Evolutionary conservation across 441 rosid genomes (phyloP), one percentile per base, ranked within the genome.

Genomic region (Croton setiger): DNA sequence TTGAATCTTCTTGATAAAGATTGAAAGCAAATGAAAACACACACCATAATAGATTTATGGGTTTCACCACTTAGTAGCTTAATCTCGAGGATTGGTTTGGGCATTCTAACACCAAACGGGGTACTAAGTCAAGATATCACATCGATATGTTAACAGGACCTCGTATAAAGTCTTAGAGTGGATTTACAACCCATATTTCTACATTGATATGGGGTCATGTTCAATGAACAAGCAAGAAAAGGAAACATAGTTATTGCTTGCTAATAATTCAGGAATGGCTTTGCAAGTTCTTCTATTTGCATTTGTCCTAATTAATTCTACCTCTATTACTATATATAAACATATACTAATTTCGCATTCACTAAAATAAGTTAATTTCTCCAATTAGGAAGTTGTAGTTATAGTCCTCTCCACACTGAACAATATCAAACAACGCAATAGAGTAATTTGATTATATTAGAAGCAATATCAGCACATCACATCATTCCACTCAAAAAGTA

Each of bases 1-100:
- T 36, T 65, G 52, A 82, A 64, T 15, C 27, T 60, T 44, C 43
- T 39, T n/a, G 44, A 39, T 10, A 39, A 37, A 41, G 43, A n/a
- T 41, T 21, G 51, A 39, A 5, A 39, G 48, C 8, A 60, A 36
- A 60, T 39, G 20, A 60, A 36, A 15, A n/a, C 27, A 27, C 17
- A 21, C 15, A 23, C 35, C 43, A 55, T 35, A 43, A 33, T 0
- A 58, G 15, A 58, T 33, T 58, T 4, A 58, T 48, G 20, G 52
- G 15, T 14, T n/a, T 48, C 15, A 13, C 18, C 18, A n/a, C 18
- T 18, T 11, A 13, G n/a, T 15, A 47, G 52, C 52, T 47, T 47
- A 47, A 47, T 0, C 52, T 1, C 4, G 13, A 47, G 52, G n/a
- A 4, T 47, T 13, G 17, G 13, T 47, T 47, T 47, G 13, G 52